Conservation (phyloP, 169 alveolate genomes). For the Plasmodium billcollinsi region DNA sequence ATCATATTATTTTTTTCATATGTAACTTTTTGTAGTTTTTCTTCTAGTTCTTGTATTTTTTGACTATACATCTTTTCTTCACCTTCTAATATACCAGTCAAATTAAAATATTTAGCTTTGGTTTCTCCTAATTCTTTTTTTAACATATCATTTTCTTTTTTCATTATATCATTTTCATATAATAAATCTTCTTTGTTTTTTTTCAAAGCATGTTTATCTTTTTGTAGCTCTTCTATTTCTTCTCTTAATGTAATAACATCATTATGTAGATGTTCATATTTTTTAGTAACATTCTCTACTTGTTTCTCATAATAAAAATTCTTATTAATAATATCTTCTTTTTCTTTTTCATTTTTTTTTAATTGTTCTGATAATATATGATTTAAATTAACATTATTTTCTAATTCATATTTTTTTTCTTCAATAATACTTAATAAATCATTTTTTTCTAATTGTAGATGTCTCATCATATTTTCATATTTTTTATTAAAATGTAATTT, state of each 20-base stretch:
- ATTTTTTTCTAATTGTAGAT: slow-evolving; percentile 51
- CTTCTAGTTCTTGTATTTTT: slow-evolving; percentile 42
- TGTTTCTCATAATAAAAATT: slow-evolving; percentile 27
- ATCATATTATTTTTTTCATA: slow-evolving; percentile 44
- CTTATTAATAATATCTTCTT: slow-evolving; percentile 15
- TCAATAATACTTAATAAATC: slow-evolving; percentile 42
- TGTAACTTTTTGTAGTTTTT: slow-evolving; percentile 31
- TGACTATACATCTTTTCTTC: slow-evolving; percentile 67
- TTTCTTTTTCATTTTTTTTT: slow-evolving; percentile 42
- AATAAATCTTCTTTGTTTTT: too few relatives aligned
- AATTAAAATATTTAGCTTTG: slow-evolving; percentile 61
- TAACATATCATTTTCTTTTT: slow-evolving; percentile 28
- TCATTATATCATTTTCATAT: background rate
- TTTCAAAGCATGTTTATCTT: slow-evolving; percentile 9
- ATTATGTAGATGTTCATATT: slow-evolving; percentile 15
- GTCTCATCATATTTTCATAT: slow-evolving; percentile 74
- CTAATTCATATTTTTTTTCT: slow-evolving; percentile 47
- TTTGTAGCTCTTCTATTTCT: slow-evolving; percentile 17
- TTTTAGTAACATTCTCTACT: slow-evolving; percentile 10
- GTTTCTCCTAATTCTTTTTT: slow-evolving; percentile 62
- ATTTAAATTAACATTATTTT: slow-evolving; percentile 38
- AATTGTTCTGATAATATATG: slow-evolving; percentile 45
- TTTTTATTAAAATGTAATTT: slow-evolving; percentile 35
- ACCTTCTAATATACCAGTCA: slow-evolving; percentile 70
- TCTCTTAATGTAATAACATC: slow-evolving; percentile 15